Evolutionary conservation across 805 yeast genomes (phyloP).

Genomic region (Sugiyamaella boreocaroliniensis): DNA sequence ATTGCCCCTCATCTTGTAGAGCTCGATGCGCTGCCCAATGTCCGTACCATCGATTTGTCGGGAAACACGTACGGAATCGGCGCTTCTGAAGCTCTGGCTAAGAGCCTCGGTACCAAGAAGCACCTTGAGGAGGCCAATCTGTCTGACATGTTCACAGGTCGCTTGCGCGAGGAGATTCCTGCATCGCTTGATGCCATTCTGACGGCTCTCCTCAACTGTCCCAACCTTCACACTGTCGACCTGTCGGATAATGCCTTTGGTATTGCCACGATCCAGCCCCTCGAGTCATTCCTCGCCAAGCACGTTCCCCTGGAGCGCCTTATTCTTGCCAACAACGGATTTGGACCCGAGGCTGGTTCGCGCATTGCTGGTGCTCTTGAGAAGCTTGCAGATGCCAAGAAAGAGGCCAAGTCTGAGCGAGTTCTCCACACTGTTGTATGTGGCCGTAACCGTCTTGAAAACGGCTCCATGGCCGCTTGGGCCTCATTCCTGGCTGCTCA

Average conservation of each 20-base stretch:
- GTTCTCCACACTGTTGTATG: conserved; percentile 80
- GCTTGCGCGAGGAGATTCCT: conserved; percentile 93
- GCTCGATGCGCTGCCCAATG: conserved; percentile 32
- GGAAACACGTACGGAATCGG: conserved; percentile 95
- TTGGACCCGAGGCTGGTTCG: conserved; percentile 97
- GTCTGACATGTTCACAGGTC: conserved; percentile 90
- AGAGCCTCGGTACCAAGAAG: conserved; percentile 36
- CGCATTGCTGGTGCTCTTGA: conserved; percentile 83
- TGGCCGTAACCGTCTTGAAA: conserved; percentile 95
- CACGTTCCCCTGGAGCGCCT: conserved; percentile 80
- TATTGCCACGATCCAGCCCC: conserved; percentile 84
- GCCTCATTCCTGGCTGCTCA: conserved; percentile 82
- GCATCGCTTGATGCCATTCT: conserved; percentile 65
- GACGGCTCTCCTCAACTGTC: conserved; percentile 63
- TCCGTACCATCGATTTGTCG: conserved; percentile 65
- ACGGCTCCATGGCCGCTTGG: conserved; percentile 83
- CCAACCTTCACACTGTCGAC: conserved; percentile 65
- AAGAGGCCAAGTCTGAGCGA: conserved; percentile 38
- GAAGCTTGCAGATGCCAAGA: conserved; percentile 60
- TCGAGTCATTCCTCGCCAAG: conserved; percentile 68
- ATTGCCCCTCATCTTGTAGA: conserved; percentile 63
- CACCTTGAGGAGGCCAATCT: conserved; percentile 61
- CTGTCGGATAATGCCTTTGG: conserved; percentile 96
- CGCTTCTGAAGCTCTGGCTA: conserved; percentile 69
- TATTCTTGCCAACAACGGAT: conserved; percentile 88